Percentiles rank a stretch among this genome's conserved stretches.
These are phyloP conservation scores for Podospora appendiculata DNA, from an alignment of 495 filamentous ascomycete species.

Conservation along the genomic window DNA sequence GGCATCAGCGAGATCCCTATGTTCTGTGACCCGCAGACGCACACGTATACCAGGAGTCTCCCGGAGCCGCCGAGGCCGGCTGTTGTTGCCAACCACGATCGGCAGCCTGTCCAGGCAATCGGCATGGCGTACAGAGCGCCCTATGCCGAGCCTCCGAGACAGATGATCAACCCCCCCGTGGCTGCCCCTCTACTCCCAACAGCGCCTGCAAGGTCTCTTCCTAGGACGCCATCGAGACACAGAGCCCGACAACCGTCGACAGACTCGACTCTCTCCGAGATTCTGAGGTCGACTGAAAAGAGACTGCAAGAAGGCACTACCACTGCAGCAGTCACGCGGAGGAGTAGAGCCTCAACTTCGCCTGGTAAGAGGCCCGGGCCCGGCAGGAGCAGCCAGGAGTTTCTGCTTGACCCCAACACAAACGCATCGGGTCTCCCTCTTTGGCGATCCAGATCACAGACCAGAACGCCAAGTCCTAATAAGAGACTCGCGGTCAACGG, in stretches of 20 bases:
- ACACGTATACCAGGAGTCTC: neutral
- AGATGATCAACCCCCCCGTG: no score
- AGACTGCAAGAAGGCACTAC: constrained; percentile 26
- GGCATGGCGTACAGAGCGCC: no score
- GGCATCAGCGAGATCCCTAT: constrained; percentile 2
- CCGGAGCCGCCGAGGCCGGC: constrained; percentile 14
- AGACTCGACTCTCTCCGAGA: constrained; percentile 33
- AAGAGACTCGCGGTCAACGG: neutral
- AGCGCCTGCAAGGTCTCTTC: constrained; percentile 3
- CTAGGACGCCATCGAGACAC: constrained; percentile 11
- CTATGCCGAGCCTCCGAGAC: no score
- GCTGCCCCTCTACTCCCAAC: no score
- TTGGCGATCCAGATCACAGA: neutral
- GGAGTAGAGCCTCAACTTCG: neutral
- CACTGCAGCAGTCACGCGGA: neutral
- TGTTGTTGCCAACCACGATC: constrained; percentile 2
- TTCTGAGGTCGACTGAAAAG: constrained; percentile 34
- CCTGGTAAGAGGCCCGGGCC: no score
- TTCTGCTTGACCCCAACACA: neutral
- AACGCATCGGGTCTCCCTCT: neutral
- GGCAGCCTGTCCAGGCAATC: neutral
- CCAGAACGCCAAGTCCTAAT: constrained; percentile 13
- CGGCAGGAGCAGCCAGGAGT: neutral
- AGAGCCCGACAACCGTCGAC: constrained; percentile 22
- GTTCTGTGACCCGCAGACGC: neutral